Conservation (phyloP, 2,329 filamentous ascomycete genomes). For the Xylaria sp. region DNA sequence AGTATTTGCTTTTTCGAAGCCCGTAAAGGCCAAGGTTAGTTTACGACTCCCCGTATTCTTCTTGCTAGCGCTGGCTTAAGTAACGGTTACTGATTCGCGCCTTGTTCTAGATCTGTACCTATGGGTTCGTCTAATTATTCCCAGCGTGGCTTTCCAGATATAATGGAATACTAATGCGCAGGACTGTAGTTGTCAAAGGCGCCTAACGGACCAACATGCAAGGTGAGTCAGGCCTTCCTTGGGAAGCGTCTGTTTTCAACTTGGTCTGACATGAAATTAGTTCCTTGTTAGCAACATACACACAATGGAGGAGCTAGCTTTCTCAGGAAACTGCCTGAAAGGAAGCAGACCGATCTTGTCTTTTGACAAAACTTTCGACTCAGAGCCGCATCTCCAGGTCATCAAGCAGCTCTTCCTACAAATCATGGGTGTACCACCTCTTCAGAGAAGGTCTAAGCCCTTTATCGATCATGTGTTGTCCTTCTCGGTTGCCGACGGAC, state of each 20-base stretch:
- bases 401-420: conserved; percentile 92
- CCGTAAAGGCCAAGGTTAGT: conserved; percentile 38
- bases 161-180: conserved; percentile 12
- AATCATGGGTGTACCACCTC: conserved; percentile 91
- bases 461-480: conserved; percentile 96
- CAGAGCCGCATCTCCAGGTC: conserved; percentile 80
- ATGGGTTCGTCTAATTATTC: conserved; percentile 67
- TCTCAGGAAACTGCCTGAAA: conserved; percentile 96
- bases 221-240: conserved; percentile 22
- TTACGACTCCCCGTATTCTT: neutral
- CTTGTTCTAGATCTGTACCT: conserved; percentile 79
- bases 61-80: neutral
- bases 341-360: conserved; percentile 90
- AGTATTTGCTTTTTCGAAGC: conserved; percentile 67
- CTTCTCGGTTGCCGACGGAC: conserved; percentile 89
- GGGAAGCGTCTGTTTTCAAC: neutral
- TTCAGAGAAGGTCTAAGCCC: conserved; percentile 89
- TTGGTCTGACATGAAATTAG: conserved; percentile 45
- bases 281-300: conserved; percentile 80
- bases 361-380: conserved; percentile 89
- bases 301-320: conserved; percentile 76
- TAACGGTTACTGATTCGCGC: conserved; percentile 10
- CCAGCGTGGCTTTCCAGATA: neutral
- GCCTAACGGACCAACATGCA: conserved; percentile 73
- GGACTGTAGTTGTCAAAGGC: conserved; percentile 70